phyloP scores from a whole-genome alignment of 176 grass and related monocot species.

The Eleusine coracana region DNA sequence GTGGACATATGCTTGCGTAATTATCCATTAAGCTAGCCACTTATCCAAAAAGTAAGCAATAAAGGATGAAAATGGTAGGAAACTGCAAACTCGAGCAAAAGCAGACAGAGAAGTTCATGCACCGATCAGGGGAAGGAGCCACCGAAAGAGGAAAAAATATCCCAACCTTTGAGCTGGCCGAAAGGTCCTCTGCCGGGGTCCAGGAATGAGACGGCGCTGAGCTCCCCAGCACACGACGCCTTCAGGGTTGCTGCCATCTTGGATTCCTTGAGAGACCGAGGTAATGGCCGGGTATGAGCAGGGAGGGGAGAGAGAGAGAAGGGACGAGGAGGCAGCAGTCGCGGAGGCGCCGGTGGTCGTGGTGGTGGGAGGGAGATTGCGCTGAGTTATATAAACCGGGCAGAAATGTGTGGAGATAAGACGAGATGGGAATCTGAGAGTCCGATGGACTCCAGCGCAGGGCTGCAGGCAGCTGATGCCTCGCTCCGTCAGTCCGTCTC shows the following conservation, averaged over 20 bases:
- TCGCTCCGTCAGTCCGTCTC: not conserved
- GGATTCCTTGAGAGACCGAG: not conserved
- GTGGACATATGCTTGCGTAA: not conserved
- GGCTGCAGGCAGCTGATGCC: conserved; percentile 11
- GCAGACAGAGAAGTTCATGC: not conserved
- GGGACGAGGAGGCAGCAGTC: not conserved
- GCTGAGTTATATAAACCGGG: conserved; percentile 34
- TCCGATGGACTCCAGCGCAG: conserved; percentile 17
- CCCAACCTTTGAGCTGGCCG: conserved; percentile 64
- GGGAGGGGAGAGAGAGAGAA: not conserved
- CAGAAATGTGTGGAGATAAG: conserved; percentile 50
- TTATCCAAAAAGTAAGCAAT: not conserved
- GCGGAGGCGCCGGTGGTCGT: not conserved
- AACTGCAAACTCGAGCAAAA: not conserved
- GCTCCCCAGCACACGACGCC: conserved; percentile 55
- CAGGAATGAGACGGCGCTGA: conserved; percentile 56
- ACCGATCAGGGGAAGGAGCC: not conserved
- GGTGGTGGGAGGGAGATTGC: conserved; percentile 19
- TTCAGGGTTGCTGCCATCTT: conserved; percentile 72
- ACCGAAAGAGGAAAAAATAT: conserved; percentile 33
- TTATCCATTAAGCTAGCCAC: not conserved
- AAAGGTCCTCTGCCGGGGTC: conserved; percentile 54
- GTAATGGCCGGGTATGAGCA: conserved; percentile 11
- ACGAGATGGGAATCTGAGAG: conserved; percentile 52
- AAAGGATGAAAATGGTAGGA: not conserved